Evolutionary conservation across 768 basidiomycete species (phyloP).

Genomic region (Kwoniella dendrophila): DNA sequence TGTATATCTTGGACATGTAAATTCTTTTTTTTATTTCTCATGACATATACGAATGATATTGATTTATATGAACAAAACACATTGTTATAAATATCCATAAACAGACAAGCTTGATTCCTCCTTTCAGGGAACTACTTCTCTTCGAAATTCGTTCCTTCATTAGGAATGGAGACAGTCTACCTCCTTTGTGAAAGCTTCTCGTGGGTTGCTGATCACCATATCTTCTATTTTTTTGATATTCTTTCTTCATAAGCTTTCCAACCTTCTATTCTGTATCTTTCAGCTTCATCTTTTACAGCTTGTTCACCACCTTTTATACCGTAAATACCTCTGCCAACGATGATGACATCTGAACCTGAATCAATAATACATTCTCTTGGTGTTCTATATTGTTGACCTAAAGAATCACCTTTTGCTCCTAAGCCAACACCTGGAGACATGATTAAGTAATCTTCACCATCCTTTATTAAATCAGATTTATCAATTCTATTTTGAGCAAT

Average conservation of each 20-base stretch:
- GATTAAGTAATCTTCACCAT: slow-evolving; percentile 79
- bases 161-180: no score
- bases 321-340: slow-evolving; percentile 94
- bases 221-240: slow-evolving; percentile 11
- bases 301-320: slow-evolving; percentile 62
- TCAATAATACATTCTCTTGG: slow-evolving; percentile 78
- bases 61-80: no score
- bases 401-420: slow-evolving; percentile 72
- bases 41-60: no score
- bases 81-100: no score
- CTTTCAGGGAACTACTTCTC: no score
- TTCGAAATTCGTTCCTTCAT: no score
- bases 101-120: no score
- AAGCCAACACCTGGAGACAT: slow-evolving; percentile 91
- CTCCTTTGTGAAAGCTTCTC: background rate
- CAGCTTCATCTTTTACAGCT: slow-evolving; percentile 65
- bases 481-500: slow-evolving; percentile 88
- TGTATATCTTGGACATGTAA: no score
- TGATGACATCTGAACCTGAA: slow-evolving; percentile 90
- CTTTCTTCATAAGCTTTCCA: slow-evolving; percentile 87
- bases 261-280: slow-evolving; percentile 78
- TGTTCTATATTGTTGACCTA: slow-evolving; percentile 95
- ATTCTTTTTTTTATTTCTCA: no score
- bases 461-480: slow-evolving; percentile 17
- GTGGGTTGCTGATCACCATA: background rate